Percentiles rank a stretch among this genome's conserved stretches.
Evolutionary conservation across 1,284 basidiomycete genomes (phyloP).

Genomic region (Abortiporus biennis): DNA sequence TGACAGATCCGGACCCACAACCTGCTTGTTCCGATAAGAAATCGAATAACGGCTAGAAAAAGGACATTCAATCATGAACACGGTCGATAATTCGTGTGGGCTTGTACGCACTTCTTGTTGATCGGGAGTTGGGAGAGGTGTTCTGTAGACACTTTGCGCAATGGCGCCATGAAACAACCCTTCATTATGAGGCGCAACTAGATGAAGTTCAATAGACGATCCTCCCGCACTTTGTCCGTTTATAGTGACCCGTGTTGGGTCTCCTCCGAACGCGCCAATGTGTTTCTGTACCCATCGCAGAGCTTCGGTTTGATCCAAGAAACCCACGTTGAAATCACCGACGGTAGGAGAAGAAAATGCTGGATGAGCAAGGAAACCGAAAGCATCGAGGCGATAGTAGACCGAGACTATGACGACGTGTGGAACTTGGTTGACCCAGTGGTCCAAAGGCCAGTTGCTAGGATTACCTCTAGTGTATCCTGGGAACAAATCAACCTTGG

Average conservation of each 20-base stretch:
- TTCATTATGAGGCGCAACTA: conserved; percentile 36
- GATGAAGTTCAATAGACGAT: conserved; percentile 47
- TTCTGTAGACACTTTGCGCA: conserved; percentile 52
- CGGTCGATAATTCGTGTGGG: too few species aligned
- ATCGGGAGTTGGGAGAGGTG: conserved; percentile 39
- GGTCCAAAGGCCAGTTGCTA: conserved; percentile 35
- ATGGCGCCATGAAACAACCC: conserved; percentile 46
- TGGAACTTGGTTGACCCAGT: conserved; percentile 32
- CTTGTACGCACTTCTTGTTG: conserved; percentile 38
- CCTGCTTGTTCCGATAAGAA: conserved; percentile 42
- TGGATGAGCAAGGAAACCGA: conserved; percentile 37
- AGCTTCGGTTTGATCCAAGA: conserved; percentile 55
- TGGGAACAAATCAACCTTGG: conserved; percentile 14
- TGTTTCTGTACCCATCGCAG: conserved; percentile 57
- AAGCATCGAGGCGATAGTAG: conserved; percentile 36
- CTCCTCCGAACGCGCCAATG: conserved; percentile 59
- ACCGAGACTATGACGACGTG: conserved; percentile 37
- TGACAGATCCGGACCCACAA: conserved; percentile 33
- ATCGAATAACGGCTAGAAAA: conserved; percentile 41
- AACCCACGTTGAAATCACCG: conserved; percentile 54
- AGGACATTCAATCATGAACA: not conserved
- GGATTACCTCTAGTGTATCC: conserved; percentile 56
- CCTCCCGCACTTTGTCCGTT: conserved; percentile 61
- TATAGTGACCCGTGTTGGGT: conserved; percentile 48
- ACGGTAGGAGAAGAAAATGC: conserved; percentile 29